phyloP scores from a whole-genome alignment of 148 eudicot species.

The Chenopodium formosanum region DNA sequence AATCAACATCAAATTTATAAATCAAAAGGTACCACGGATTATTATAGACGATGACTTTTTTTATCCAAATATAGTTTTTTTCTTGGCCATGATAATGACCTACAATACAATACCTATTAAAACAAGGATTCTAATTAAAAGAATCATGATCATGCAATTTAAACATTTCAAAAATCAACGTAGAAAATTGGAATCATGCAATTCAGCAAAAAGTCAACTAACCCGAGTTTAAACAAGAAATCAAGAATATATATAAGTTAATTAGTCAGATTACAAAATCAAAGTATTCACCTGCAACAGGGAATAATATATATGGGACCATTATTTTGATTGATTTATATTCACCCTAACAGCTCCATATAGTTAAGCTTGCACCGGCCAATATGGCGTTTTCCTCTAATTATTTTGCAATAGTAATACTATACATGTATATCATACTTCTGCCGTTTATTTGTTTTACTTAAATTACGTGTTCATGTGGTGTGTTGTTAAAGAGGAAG shows the following conservation, averaged over 20 bases:
- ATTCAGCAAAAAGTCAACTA: constrained; percentile 20
- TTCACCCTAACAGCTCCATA: constrained; percentile 27
- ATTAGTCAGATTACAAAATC: constrained; percentile 10
- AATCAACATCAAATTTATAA: not conserved
- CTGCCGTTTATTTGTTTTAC: too few relatives aligned
- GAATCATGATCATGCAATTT: not conserved
- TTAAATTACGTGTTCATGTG: too few relatives aligned
- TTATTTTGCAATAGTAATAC: not conserved
- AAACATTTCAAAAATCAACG: not conserved
- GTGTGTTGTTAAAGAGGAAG: too few relatives aligned
- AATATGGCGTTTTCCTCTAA: not conserved
- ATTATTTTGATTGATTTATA: not conserved
- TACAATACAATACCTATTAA: not conserved
- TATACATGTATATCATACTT: not conserved
- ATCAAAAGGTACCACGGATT: constrained; percentile 1
- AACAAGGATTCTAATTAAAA: not conserved
- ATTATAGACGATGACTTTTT: not conserved
- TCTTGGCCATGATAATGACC: constrained; percentile 12
- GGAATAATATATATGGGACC: constrained; percentile 7
- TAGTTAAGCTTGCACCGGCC: constrained; percentile 12
- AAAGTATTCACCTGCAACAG: constrained; percentile 22
- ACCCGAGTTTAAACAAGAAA: constrained; percentile 11
- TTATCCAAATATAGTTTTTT: not conserved
- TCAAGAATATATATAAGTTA: not conserved
- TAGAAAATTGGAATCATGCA: constrained; percentile 15